Percentiles rank a stretch among this genome's conserved stretches.
These are phyloP conservation scores for Sordaria brevicollis DNA, from an alignment of 495 filamentous ascomycete species.

Conservation along the genomic window DNA sequence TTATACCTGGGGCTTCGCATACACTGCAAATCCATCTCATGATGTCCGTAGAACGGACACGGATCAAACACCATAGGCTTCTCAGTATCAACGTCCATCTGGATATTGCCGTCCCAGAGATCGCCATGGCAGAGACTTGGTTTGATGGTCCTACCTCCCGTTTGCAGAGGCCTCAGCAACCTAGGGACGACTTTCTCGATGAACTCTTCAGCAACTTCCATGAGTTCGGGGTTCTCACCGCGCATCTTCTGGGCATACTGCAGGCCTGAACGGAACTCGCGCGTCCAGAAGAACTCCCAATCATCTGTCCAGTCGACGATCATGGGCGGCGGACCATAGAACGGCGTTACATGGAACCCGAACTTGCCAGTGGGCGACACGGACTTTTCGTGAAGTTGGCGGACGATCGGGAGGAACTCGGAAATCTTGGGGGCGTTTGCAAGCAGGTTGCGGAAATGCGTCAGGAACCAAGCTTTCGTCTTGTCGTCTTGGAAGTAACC, in stretches of 20 bases:
- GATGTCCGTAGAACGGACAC: conserved; percentile 36
- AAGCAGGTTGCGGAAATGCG: conserved; percentile 6
- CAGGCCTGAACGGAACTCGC: conserved; percentile 4
- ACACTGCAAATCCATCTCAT: conserved; percentile 25
- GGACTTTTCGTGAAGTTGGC: conserved; percentile 28
- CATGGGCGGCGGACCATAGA: conserved; percentile 31
- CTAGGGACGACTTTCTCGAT: conserved; percentile 27
- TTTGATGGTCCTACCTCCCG: conserved; percentile 30
- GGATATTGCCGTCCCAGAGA: conserved; percentile 36
- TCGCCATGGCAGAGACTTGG: conserved; percentile 36
- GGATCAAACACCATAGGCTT: conserved; percentile 35
- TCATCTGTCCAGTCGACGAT: conserved; percentile 30
- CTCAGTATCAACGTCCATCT: conserved; percentile 21
- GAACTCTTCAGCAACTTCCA: background rate
- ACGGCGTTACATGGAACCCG: conserved; percentile 40
- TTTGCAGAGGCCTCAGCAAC: conserved; percentile 28
- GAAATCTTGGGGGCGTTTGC: conserved; percentile 22
- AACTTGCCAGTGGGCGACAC: conserved; percentile 39
- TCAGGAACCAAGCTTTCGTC: conserved; percentile 7
- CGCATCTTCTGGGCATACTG: background rate
- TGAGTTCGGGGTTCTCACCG: conserved; percentile 3
- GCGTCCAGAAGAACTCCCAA: conserved; percentile 34
- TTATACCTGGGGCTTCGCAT: conserved; percentile 6
- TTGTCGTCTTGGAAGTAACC: conserved; percentile 1
- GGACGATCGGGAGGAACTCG: conserved; percentile 22